Percentiles rank a stretch among this genome's conserved stretches.
Conservation (phyloP, 352 stramenopile species). For the Blastocystis sp. region DNA sequence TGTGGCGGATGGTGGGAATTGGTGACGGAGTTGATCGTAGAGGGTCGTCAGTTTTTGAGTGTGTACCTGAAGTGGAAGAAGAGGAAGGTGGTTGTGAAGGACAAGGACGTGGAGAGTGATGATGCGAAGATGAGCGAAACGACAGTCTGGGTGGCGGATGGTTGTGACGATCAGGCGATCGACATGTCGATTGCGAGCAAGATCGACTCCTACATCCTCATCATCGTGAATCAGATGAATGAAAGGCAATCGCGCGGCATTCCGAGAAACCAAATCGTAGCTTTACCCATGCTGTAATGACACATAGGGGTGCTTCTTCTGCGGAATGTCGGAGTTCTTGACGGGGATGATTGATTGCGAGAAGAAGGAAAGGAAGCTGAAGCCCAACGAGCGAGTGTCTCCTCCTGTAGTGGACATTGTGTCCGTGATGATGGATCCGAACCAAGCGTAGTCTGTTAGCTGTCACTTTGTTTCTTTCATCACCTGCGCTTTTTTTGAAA, state of each 20-base stretch:
- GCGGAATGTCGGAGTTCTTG: slow-evolving; percentile 27
- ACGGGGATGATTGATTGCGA: slow-evolving; percentile 3
- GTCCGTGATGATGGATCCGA: slow-evolving; percentile 50
- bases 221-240: slow-evolving; percentile 32
- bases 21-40: background rate
- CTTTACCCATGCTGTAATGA: background rate
- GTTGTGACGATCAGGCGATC: background rate
- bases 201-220: slow-evolving; percentile 46
- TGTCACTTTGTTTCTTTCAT: slow-evolving; percentile 38
- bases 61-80: slow-evolving; percentile 48
- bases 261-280: slow-evolving; percentile 15
- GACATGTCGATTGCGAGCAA: slow-evolving; percentile 33
- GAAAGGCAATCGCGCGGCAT: background rate
- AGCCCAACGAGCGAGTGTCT: background rate
- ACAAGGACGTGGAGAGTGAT: background rate
- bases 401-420: slow-evolving; percentile 15
- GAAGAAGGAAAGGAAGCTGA: slow-evolving; percentile 33
- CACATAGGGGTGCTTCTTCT: slow-evolving; percentile 18
- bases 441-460: slow-evolving; percentile 26
- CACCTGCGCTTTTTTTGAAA: background rate
- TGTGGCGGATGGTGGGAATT: background rate
- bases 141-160: background rate
- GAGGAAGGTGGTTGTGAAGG: no score
- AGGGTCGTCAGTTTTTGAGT: background rate
- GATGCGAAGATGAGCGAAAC: slow-evolving; percentile 11